A percentile compares a stretch with the other conserved stretches of the same genome.
Evolutionary conservation across 805 yeast species (phyloP).

Genomic region (Pichia cephalocereana): DNA sequence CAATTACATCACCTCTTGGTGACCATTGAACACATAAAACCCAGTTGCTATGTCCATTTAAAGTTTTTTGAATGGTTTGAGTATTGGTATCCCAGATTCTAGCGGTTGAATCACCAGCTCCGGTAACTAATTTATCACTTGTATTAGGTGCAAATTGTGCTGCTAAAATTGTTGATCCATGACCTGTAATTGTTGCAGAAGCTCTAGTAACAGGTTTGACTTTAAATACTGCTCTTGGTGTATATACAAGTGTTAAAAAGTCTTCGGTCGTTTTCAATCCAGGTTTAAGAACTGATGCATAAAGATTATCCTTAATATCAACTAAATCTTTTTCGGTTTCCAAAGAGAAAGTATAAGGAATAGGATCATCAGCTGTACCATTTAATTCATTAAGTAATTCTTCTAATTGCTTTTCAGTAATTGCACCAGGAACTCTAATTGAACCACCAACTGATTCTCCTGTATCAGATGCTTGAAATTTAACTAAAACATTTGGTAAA

Average conservation of each 20-base stretch:
- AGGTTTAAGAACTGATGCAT: conserved; percentile 75
- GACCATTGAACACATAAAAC: conserved; percentile 87
- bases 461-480: conserved; percentile 88
- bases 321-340: conserved; percentile 43
- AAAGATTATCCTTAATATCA: conserved; percentile 72
- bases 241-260: conserved; percentile 78
- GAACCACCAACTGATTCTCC: conserved; percentile 82
- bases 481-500: conserved; percentile 78
- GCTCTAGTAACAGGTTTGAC: conserved; percentile 88
- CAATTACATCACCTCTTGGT: conserved; percentile 83
- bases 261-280: conserved; percentile 88
- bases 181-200: conserved; percentile 90
- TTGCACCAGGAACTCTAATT: conserved; percentile 83
- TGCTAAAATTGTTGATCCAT: conserved; percentile 86
- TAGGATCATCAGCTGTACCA: conserved; percentile 67
- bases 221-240: conserved; percentile 92
- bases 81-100: conserved; percentile 96
- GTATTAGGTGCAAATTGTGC: conserved; percentile 91
- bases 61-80: conserved; percentile 76
- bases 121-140: conserved; percentile 79
- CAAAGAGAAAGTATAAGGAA: conserved; percentile 81
- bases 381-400: conserved; percentile 74
- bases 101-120: conserved; percentile 95
- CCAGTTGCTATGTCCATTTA: conserved; percentile 87
- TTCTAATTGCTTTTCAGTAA: conserved; percentile 79